A percentile compares a stretch with the other conserved stretches of the same genome.
Evolutionary conservation across 306 rosid species (phyloP).

Genomic region (Casuarina glauca): DNA sequence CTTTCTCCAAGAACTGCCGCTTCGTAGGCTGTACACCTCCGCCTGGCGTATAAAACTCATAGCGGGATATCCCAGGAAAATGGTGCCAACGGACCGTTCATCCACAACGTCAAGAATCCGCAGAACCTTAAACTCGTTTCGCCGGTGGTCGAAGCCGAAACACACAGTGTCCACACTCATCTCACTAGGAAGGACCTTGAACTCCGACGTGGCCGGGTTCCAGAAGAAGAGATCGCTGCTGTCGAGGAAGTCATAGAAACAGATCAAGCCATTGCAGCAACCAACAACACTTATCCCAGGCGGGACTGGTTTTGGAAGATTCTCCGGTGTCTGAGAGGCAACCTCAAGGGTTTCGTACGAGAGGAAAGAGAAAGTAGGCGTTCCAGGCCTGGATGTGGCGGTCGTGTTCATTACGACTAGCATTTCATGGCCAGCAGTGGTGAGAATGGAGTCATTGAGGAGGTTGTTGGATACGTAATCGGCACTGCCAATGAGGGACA

Average conservation of each 20-base stretch:
- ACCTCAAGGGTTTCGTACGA: not conserved
- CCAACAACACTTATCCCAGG: not conserved
- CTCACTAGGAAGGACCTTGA: not conserved
- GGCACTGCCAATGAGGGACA: not conserved
- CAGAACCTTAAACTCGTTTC: not conserved
- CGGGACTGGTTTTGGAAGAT: not conserved
- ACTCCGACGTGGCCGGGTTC: not conserved
- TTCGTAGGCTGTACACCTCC: not conserved
- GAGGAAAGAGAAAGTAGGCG: not conserved
- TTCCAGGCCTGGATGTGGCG: not conserved
- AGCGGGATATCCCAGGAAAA: not conserved
- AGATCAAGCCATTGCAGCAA: constrained; percentile 1
- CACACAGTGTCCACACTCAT: not conserved
- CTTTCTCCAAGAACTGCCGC: not conserved
- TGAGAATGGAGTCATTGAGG: not conserved
- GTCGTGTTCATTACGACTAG: not conserved
- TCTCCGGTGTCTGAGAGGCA: not conserved
- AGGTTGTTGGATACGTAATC: not conserved
- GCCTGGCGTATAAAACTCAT: too few relatives aligned
- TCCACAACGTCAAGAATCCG: not conserved
- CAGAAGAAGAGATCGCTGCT: not conserved
- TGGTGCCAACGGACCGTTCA: not conserved
- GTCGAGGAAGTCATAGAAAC: not conserved
- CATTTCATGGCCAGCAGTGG: not conserved
- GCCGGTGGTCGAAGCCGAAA: not conserved